Conservation (phyloP, 2,329 filamentous ascomycete genomes). For the Arthrobotrys pseudoclavata region DNA sequence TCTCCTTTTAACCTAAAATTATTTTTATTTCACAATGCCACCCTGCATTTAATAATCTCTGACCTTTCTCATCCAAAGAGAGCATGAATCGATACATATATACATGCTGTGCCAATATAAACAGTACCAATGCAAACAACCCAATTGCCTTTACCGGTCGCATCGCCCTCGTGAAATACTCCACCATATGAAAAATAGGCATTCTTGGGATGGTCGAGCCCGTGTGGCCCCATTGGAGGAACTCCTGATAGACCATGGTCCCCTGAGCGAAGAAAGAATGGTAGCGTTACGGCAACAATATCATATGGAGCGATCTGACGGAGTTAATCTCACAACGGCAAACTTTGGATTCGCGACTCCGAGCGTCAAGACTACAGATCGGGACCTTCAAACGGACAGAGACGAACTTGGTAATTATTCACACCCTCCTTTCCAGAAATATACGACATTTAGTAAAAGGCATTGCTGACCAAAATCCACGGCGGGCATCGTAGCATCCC, state of each 20-base stretch:
- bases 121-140: constrained; percentile 49
- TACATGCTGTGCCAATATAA: constrained; percentile 34
- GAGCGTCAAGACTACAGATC: constrained; percentile 23
- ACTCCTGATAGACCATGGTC: constrained; percentile 45
- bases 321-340: constrained; percentile 15
- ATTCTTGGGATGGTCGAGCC: constrained; percentile 6
- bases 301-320: neutral
- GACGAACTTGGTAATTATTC: constrained; percentile 49
- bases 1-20: neutral
- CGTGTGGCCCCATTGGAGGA: constrained; percentile 19
- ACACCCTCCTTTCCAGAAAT: neutral
- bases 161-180: constrained; percentile 50
- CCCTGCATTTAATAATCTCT: neutral
- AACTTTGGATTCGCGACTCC: constrained; percentile 13
- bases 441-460: neutral
- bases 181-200: constrained; percentile 48
- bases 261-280: constrained; percentile 38
- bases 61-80: constrained; percentile 12
- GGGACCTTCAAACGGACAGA: constrained; percentile 32
- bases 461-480: constrained; percentile 29
- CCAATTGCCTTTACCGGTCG: constrained; percentile 34
- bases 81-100: constrained; percentile 53
- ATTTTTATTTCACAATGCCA: neutral
- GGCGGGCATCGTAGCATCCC: constrained; percentile 18
- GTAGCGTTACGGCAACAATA: constrained; percentile 32